Conservation (phyloP, 202 grass and related monocot genomes). For the Brachypodium distachyon region DNA sequence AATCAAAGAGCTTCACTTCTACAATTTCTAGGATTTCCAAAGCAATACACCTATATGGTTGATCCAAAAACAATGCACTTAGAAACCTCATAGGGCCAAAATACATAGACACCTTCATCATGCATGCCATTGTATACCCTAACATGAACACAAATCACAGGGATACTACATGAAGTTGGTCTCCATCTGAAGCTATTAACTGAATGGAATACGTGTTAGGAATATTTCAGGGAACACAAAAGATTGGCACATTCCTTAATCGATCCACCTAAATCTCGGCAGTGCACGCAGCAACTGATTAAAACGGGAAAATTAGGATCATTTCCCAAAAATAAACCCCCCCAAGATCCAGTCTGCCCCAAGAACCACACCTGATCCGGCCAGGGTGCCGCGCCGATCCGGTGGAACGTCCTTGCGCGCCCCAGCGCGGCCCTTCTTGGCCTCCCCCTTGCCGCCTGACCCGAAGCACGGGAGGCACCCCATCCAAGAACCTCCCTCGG, state of each 20-base stretch:
- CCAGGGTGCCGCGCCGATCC: conserved; percentile 17
- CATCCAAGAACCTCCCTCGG: conserved; percentile 35
- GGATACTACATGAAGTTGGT: neutral
- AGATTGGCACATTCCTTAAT: neutral
- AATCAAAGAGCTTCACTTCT: neutral
- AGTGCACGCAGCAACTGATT: neutral
- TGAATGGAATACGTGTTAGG: conserved; percentile 2
- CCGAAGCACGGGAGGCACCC: conserved; percentile 60
- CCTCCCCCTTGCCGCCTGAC: conserved; percentile 31
- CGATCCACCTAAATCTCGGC: conserved; percentile 3
- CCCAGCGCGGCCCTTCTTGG: conserved; percentile 30
- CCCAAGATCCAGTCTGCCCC: conserved; percentile 29
- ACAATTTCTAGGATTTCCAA: neutral
- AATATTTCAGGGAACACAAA: neutral
- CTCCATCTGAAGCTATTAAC: conserved; percentile 1
- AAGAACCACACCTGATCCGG: conserved; percentile 40
- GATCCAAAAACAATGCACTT: neutral
- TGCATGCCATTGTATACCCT: neutral
- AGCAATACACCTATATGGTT: neutral
- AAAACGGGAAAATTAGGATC: neutral
- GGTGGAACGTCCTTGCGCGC: conserved; percentile 28
- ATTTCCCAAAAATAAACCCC: conserved; percentile 24
- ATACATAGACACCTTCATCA: neutral
- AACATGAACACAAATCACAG: neutral
- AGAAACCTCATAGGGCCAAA: neutral